Evolutionary conservation across 1,284 basidiomycete species (phyloP).

Genomic region (Veloporphyrellus conicus): DNA sequence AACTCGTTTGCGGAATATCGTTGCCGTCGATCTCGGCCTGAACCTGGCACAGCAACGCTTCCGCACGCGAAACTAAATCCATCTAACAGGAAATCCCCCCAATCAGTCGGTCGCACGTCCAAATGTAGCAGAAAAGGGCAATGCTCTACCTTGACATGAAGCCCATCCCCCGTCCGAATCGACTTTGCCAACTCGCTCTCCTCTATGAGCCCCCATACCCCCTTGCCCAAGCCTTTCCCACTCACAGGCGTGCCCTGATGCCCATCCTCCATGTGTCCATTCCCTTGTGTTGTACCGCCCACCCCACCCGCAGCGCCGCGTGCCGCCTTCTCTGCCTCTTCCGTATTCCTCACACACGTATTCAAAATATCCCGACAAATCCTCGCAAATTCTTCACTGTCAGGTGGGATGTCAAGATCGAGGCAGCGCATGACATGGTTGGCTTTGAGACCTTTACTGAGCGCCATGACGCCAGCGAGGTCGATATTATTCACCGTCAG

Average conservation of each 20-base stretch:
- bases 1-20: background rate
- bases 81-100: background rate
- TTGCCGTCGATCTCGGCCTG: conserved; percentile 25
- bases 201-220: conserved; percentile 77
- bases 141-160: conserved; percentile 45
- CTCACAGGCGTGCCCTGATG: conserved; percentile 16
- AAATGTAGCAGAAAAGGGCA: background rate
- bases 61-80: conserved; percentile 39
- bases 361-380: conserved; percentile 76
- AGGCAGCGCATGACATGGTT: conserved; percentile 88
- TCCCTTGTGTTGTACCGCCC: background rate
- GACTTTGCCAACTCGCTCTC: conserved; percentile 72
- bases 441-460: conserved; percentile 77
- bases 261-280: conserved; percentile 3
- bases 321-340: conserved; percentile 60
- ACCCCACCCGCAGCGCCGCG: conserved; percentile 12
- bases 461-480: conserved; percentile 88
- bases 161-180: conserved; percentile 57
- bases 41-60: conserved; percentile 45
- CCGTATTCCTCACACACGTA: conserved; percentile 87
- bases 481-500: conserved; percentile 80
- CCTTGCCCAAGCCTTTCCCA: conserved; percentile 50
- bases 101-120: background rate
- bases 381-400: conserved; percentile 83
- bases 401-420: conserved; percentile 88